Evolutionary conservation across 768 basidiomycete species (phyloP), one percentile per base, ranked within the genome.

Genomic region (Chalciporus pseudorubinellus): DNA sequence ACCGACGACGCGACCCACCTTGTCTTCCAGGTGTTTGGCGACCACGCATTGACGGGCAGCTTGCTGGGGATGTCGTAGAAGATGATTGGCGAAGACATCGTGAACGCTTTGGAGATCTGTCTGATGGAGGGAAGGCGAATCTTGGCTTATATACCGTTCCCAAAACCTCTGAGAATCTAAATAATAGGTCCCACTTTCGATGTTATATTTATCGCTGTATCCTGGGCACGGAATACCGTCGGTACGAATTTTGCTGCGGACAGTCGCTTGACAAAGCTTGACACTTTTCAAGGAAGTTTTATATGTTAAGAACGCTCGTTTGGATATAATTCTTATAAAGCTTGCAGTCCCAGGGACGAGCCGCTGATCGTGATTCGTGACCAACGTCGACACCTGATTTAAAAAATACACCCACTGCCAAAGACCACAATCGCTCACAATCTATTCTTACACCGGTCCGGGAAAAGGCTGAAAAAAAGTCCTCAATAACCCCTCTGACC

Each of bases 11-110:
- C 11, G 7, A 48, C 66, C 44, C 38, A 74, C 78, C 79, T 59
- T 12, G 65, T 63, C 59, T 75, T 78, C 74, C 73, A 77, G 29
- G 74, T 73, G 51, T 77, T 79, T 8, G 76, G 73, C 5, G 75
- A 74, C 71, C 74, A 78, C 8, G 70, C 65, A 4, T 60, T 64
- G 42, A 7, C 47, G 1, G 58, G 48, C 6, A 66, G 45, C 36
- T 57, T 65, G 31, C 70, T 68, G 19, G 74, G 72, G 38, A 80
- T 72, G 48, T 79, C 79, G 63, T 78, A 80, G 40, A 78, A 62
- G 51, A 75, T 72, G 51, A 65, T 67, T 16, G 61, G 60, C 20
- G 43, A 53, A 13, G 52, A 12, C 69, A 72, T 72, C 28, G 56
- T 41, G 46, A 29, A 40, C 33, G 34, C 18, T 39, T 6, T 22